Evolutionary conservation across 192 early-diverging fungal genomes (phyloP), one percentile per base, ranked within the genome.

Genomic region (Geranomyces variabilis): DNA sequence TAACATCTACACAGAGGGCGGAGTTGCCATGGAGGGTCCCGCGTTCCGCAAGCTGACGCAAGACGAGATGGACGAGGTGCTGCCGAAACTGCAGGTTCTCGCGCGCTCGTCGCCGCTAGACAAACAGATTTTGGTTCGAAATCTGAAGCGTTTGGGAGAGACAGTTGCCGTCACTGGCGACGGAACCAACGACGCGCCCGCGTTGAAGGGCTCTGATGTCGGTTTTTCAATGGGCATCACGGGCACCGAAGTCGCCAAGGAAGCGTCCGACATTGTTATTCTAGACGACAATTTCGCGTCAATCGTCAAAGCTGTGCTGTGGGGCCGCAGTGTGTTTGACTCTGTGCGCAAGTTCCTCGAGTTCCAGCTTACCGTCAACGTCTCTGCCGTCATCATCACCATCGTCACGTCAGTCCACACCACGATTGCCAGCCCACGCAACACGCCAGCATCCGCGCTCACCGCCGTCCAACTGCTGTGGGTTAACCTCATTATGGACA

Each of bases 401-500:
- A 60, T 87, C 57, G 68, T 86, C 26, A 81, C 81, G 5, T 45
- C 81, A 1, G 55, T 87, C 49, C 60, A 76, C 74, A 79, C 78
- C 30, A 75, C 82, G 9, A 61, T 80, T n/a, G 53, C 71, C 24
- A 48, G 24, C 36, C 51, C 36, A 2, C n/a, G 48, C 17, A 67
- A 74, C 26, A 70, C 47, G 13, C 82, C 82, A 12, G 48, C 70
- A 10, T 79, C 96, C 0, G 93, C 93, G n/a, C 84, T 99, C 70
- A 94, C 93, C 0, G 96, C 96, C 21, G 92, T 98, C 0, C 98
- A 99, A 79, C 75, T 99, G 51, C 81, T 99, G 59, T 99, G 96
- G 96, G 93, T 99, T 55, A 99, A 99, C 79, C 81, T 99, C 70
- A 98, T 99, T 48, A 99, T 99, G 98, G 96, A 99, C 84, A 95